Percentiles rank a stretch among this genome's conserved stretches.
These are phyloP conservation scores for Citrus sinensis DNA, from an alignment of 345 rosid species.

Conservation along the genomic window DNA sequence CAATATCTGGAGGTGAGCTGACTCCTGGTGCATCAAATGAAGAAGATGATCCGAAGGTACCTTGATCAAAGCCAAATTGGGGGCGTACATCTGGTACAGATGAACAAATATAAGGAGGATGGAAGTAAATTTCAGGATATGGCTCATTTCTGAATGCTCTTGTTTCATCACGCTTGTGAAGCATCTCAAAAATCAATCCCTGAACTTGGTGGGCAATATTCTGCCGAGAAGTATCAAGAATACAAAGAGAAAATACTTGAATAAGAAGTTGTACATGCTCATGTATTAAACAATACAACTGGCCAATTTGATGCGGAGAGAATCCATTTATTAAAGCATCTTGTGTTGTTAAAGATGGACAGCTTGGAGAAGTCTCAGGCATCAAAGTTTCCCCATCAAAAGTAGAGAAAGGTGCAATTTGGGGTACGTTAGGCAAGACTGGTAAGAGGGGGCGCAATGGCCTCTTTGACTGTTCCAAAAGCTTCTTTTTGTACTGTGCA, in stretches of 20 bases:
- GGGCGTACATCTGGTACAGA: slow-evolving; percentile 36
- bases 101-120: slow-evolving; percentile 36
- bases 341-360: slow-evolving; percentile 24
- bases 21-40: slow-evolving; percentile 15
- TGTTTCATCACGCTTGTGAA: slow-evolving; percentile 53
- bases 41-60: slow-evolving; percentile 17
- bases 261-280: slow-evolving; percentile 92
- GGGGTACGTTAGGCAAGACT: slow-evolving; percentile 40
- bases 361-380: slow-evolving; percentile 24
- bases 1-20: slow-evolving; percentile 13
- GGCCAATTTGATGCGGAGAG: slow-evolving; percentile 63
- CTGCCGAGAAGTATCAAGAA: slow-evolving; percentile 69
- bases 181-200: slow-evolving; percentile 65
- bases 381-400: slow-evolving; percentile 24
- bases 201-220: slow-evolving; percentile 63
- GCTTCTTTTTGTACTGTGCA: slow-evolving; percentile 39
- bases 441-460: slow-evolving; percentile 80
- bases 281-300: slow-evolving; percentile 69
- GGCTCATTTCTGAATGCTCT: slow-evolving; percentile 46
- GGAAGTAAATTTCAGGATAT: slow-evolving; percentile 49
- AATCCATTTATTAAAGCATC: slow-evolving; percentile 51
- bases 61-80: slow-evolving; percentile 15
- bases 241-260: slow-evolving; percentile 78
- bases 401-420: slow-evolving; percentile 23
- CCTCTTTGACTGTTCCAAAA: slow-evolving; percentile 58